Conservation (phyloP, 2,329 filamentous ascomycete genomes). For the Harringtonia lauricola region DNA sequence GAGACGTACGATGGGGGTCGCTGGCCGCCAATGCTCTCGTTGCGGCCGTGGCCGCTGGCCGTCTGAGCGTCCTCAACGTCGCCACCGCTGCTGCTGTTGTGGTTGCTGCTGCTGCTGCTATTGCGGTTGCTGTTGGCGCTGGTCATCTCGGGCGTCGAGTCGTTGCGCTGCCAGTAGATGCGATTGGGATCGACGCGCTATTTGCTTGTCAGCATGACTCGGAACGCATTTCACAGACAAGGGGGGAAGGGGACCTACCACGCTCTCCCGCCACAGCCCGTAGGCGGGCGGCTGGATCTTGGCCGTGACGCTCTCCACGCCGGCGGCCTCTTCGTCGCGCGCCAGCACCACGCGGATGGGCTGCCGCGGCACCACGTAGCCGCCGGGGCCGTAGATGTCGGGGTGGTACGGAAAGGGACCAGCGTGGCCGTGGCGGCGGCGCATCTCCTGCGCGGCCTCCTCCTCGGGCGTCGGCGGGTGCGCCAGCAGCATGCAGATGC, state of each 20-base stretch:
- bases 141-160: constrained; percentile 16
- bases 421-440: constrained; percentile 8
- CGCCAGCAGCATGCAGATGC: constrained; percentile 56
- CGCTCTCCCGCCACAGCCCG: constrained; percentile 72
- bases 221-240: not conserved
- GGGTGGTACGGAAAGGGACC: constrained; percentile 13
- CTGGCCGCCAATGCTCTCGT: not conserved
- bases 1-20: constrained; percentile 68
- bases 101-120: constrained; percentile 1
- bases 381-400: constrained; percentile 42
- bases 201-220: not conserved
- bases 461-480: constrained; percentile 28
- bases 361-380: constrained; percentile 57
- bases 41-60: constrained; percentile 12
- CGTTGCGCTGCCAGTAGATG: constrained; percentile 68
- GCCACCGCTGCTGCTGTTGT: not conserved
- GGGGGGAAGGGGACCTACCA: constrained; percentile 44
- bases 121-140: constrained; percentile 11
- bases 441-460: constrained; percentile 17
- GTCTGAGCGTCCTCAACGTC: not conserved
- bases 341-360: constrained; percentile 71
- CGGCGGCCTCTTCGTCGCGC: constrained; percentile 60
- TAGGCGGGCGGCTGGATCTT: constrained; percentile 70
- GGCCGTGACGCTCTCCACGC: constrained; percentile 40
- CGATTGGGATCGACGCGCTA: constrained; percentile 70